Conservation (phyloP, 2,329 filamentous ascomycete species). For the Cryphonectria nitschkei region DNA sequence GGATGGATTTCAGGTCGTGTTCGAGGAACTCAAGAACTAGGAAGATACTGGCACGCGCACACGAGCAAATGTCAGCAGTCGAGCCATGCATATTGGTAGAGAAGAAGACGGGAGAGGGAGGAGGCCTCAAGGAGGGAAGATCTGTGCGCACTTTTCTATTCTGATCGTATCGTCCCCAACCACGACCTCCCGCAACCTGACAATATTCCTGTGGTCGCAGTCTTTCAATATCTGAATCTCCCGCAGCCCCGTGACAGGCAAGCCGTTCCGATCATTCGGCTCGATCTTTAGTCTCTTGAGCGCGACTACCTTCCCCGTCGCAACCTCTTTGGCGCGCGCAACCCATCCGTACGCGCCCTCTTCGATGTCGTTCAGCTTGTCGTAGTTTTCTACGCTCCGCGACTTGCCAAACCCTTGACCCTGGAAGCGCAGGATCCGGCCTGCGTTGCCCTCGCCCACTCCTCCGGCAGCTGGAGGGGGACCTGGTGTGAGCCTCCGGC, state of each 20-base stretch:
- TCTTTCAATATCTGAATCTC: slow-evolving; percentile 92
- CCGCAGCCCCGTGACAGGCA: slow-evolving; percentile 88
- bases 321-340: slow-evolving; percentile 75
- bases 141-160: slow-evolving; percentile 54
- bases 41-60: slow-evolving; percentile 66
- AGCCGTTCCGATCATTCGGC: slow-evolving; percentile 69
- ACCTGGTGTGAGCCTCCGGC: slow-evolving; percentile 60
- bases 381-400: slow-evolving; percentile 83
- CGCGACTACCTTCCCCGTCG: slow-evolving; percentile 81
- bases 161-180: slow-evolving; percentile 65
- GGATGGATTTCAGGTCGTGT: slow-evolving; percentile 91
- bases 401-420: slow-evolving; percentile 69
- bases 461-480: slow-evolving; percentile 34
- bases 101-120: slow-evolving; percentile 16
- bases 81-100: slow-evolving; percentile 27
- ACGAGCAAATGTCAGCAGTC: slow-evolving; percentile 34
- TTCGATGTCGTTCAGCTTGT: slow-evolving; percentile 94
- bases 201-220: slow-evolving; percentile 81
- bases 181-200: slow-evolving; percentile 81
- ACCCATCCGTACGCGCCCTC: slow-evolving; percentile 97
- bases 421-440: slow-evolving; percentile 70
- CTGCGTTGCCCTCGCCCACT: slow-evolving; percentile 41
- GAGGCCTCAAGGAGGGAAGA: background rate
- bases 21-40: slow-evolving; percentile 97
- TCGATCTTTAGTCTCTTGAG: slow-evolving; percentile 95